Evolutionary conservation across 257 asterid species (phyloP).

Genomic region (Penstemon eatonii): DNA sequence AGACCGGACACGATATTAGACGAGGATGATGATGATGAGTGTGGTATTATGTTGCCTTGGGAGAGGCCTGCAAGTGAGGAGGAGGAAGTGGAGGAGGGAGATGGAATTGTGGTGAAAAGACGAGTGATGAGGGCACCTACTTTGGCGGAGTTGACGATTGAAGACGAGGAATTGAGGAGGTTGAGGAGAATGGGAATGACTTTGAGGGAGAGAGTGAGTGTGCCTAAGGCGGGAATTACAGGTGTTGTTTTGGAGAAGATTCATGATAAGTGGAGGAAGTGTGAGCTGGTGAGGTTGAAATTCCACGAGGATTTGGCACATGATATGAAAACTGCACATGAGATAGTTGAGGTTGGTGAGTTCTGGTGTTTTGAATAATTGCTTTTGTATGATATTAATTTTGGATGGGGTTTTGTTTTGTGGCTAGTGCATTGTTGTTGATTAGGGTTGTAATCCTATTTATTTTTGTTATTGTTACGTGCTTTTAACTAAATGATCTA

Average conservation of each 20-base stretch:
- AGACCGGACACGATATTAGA: constrained; percentile 75
- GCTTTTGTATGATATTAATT: constrained; percentile 6
- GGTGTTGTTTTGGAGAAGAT: constrained; percentile 86
- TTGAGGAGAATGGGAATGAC: constrained; percentile 86
- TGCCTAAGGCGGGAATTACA: constrained; percentile 93
- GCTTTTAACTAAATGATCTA: background rate
- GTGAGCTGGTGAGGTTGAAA: constrained; percentile 87
- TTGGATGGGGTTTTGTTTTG: constrained; percentile 7
- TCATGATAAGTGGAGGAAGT: constrained; percentile 86
- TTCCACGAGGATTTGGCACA: constrained; percentile 92
- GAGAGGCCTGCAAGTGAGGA: constrained; percentile 55
- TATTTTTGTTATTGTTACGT: no score
- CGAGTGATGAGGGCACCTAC: constrained; percentile 70
- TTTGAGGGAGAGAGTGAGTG: constrained; percentile 81
- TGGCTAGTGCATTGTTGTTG: background rate
- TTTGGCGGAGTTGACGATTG: constrained; percentile 84
- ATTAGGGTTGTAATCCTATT: background rate
- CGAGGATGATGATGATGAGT: constrained; percentile 52
- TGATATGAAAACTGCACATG: constrained; percentile 95
- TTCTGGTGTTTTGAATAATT: constrained; percentile 25
- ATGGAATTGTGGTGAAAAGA: constrained; percentile 40
- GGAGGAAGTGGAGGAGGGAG: constrained; percentile 36
- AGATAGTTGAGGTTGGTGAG: constrained; percentile 89
- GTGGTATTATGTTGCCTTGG: constrained; percentile 73
- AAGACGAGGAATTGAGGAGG: constrained; percentile 89